Percentiles rank a stretch among this genome's conserved stretches.
phyloP scores from a whole-genome alignment of 805 yeast genomes.

The Yarrowia keelungensis region DNA sequence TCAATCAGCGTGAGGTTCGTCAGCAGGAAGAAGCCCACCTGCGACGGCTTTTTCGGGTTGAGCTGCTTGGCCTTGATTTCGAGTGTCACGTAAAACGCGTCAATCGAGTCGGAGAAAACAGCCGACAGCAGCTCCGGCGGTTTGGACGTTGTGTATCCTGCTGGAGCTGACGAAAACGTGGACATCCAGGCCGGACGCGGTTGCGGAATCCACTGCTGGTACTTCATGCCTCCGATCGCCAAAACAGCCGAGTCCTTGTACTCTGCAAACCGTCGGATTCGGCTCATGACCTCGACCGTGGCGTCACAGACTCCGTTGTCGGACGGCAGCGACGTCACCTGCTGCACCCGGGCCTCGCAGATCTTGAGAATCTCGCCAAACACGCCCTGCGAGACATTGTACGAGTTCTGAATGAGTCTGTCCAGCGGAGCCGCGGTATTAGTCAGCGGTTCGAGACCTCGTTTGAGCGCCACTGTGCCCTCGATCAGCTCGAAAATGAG shows the following conservation, averaged over 20 bases:
- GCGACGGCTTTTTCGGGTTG: conserved; percentile 47
- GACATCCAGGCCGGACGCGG: conserved; percentile 62
- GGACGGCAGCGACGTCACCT: conserved; percentile 58
- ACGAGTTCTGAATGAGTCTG: conserved; percentile 4
- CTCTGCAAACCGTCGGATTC: conserved; percentile 69
- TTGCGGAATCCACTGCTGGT: conserved; percentile 73
- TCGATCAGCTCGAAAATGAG: conserved; percentile 67
- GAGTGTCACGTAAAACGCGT: conserved; percentile 68
- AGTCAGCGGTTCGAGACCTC: conserved; percentile 42
- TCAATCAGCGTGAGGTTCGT: conserved; percentile 79
- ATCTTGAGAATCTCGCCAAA: conserved; percentile 64
- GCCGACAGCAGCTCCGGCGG: conserved; percentile 64
- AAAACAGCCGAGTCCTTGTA: conserved; percentile 60
- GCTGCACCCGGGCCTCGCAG: conserved; percentile 61
- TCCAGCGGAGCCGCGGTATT: conserved; percentile 16
- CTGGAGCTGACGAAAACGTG: conserved; percentile 58
- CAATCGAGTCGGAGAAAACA: conserved; percentile 79
- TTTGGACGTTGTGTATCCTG: conserved; percentile 53
- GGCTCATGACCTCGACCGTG: conserved; percentile 74
- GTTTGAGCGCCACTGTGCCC: conserved; percentile 49
- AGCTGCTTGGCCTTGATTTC: conserved; percentile 62
- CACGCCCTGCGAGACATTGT: conserved; percentile 48
- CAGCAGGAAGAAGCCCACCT: conserved; percentile 72
- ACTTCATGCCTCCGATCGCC: conserved; percentile 59
- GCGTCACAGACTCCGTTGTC: conserved; percentile 77